phyloP scores from a whole-genome alignment of 768 basidiomycete genomes.

The Trametes punicea region DNA sequence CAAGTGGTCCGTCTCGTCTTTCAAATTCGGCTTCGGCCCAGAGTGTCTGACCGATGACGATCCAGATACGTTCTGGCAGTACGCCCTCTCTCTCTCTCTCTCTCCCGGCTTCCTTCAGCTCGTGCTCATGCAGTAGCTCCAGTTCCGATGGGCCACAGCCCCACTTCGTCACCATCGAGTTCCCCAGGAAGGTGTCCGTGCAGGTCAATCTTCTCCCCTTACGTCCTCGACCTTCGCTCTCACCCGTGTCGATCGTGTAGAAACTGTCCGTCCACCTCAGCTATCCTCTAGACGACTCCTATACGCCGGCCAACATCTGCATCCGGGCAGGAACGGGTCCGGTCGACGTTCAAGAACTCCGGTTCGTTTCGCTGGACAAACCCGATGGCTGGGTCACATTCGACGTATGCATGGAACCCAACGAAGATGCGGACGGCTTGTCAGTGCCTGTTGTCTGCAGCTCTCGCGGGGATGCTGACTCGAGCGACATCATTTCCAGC shows the following conservation, averaged over 20 bases:
- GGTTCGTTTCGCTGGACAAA: conserved; percentile 79
- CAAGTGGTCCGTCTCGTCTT: conserved; percentile 95
- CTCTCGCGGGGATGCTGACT: not conserved
- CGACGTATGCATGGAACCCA: conserved; percentile 75
- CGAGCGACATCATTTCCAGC: conserved; percentile 39
- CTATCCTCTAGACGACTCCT: conserved; percentile 87
- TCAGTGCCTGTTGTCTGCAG: conserved; percentile 36
- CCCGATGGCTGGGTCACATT: conserved; percentile 95
- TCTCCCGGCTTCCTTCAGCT: not conserved
- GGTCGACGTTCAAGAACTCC: conserved; percentile 90
- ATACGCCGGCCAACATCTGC: conserved; percentile 89
- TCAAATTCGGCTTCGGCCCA: conserved; percentile 94
- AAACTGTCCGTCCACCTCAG: conserved; percentile 86
- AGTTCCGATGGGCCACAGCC: conserved; percentile 96
- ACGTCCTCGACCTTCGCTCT: not conserved
- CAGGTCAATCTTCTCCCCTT: conserved; percentile 49
- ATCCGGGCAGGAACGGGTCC: conserved; percentile 90
- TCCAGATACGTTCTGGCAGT: conserved; percentile 98
- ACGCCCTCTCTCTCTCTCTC: conserved; percentile 30
- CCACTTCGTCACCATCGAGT: conserved; percentile 92
- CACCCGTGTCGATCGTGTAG: conserved; percentile 35
- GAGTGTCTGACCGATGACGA: conserved; percentile 88
- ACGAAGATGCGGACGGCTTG: conserved; percentile 78
- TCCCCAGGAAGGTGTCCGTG: conserved; percentile 84
- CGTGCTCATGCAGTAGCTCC: conserved; percentile 8